Evolutionary conservation across 352 stramenopile species (phyloP).

Genomic region (Phytophthora rubi): DNA sequence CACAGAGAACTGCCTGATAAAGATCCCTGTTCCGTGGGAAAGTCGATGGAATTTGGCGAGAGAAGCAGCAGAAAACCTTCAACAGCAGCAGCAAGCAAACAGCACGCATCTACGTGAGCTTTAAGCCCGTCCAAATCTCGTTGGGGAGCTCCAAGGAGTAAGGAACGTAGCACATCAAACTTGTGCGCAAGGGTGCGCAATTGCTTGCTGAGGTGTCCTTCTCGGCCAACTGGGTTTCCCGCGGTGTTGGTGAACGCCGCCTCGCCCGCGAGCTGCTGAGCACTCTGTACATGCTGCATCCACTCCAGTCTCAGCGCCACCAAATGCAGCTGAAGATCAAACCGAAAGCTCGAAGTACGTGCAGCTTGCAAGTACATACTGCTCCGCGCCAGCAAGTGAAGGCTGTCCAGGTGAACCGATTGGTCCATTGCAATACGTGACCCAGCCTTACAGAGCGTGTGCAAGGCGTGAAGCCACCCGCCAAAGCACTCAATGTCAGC

Average conservation of each 20-base stretch:
- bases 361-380: conserved; percentile 44
- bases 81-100: conserved; percentile 41
- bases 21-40: conserved; percentile 3
- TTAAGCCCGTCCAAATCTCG: conserved; percentile 39
- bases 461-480: conserved; percentile 50
- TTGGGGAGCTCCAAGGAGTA: conserved; percentile 37
- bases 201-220: conserved; percentile 27
- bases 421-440: conserved; percentile 29
- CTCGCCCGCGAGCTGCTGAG: conserved; percentile 55
- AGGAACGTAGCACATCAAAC: conserved; percentile 33
- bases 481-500: conserved; percentile 54
- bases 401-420: conserved; percentile 35
- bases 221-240: conserved; percentile 29
- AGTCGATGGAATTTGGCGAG: conserved; percentile 31
- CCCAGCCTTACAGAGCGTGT: conserved; percentile 43
- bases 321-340: conserved; percentile 52
- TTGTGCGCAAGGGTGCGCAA: conserved; percentile 36
- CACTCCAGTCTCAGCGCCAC: conserved; percentile 47
- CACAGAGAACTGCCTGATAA: conserved; percentile 16
- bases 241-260: conserved; percentile 42
- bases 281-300: conserved; percentile 49
- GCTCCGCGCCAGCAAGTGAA: conserved; percentile 34
- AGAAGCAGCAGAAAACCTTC: conserved; percentile 43
- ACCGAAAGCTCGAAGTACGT: conserved; percentile 45
- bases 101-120: conserved; percentile 30